Base-by-base conservation (phyloP, 2,329 filamentous ascomycete genomes). In the Nectriaceae sp. region DNA sequence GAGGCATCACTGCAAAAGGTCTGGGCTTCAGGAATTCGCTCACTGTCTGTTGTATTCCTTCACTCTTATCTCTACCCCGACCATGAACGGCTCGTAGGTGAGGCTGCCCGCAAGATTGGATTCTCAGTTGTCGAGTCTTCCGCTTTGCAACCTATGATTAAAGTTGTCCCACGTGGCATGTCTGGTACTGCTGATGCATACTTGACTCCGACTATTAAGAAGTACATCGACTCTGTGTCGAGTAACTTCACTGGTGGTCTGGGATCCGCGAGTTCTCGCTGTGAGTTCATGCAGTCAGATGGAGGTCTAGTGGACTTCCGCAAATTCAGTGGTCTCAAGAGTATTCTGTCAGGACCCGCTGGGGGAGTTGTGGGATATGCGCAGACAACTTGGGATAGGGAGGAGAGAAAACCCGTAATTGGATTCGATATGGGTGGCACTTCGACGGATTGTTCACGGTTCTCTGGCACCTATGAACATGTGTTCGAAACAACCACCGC, bases 321-420 rank as follows among this genome's bases (percentile, higher is more conserved):
- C 52, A 79, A 76, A 46, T 89, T 90, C 62, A 85, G 82, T 15
- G 88, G 87, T 0, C 69, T 89, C 5, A 79, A 82, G 53, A 85
- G 85, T 0, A 88, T 91, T 35, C 67, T 91, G 0, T 88, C 84
- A 1, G 88, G 88, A 0, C 88, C 88, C 4, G 88, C 88, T n/a
- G 88, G 87, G 15, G 88, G 88, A 40, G 87, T 90, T 0, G 86
- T 90, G 1, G 88, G 88, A 3, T 89, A 89, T 65, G 87, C 87
- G 3, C 74, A 87, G 11, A 90, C 88, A 0, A 87, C 82, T 1
- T 90, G 86, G 66, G 87, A 90, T 50, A 75, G 80, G 0, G 71
- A 82, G 11, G 86, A 85, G 37, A 82, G 80, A 56, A 85, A 74
- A 0, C 87, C 88, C 0, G 80, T 91, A 2, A 90, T 90, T 55